Evolutionary conservation across 2,329 filamentous ascomycete species (phyloP).

Genomic region (Pseudopithomyces maydicus): DNA sequence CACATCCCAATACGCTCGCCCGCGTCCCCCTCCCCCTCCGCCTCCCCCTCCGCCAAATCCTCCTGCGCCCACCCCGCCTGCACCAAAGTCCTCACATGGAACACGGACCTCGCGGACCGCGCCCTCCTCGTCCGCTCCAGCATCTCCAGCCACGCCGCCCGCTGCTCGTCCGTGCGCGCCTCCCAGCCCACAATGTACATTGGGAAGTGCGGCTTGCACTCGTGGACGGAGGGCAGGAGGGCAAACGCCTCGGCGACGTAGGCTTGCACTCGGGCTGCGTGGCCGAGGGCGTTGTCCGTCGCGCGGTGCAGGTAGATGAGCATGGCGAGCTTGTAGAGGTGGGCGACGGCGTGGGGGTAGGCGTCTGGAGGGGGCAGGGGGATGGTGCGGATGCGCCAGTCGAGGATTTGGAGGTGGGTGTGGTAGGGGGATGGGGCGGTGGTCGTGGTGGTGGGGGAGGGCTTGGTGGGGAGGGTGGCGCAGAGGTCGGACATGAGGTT

Average conservation of each 20-base stretch:
- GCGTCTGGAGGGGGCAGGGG: not conserved
- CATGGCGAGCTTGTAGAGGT: conserved; percentile 20
- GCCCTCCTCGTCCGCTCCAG: conserved; percentile 16
- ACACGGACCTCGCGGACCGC: conserved; percentile 12
- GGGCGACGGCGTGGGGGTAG: not conserved
- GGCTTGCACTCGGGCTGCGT: conserved; percentile 3
- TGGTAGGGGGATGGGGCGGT: conserved; percentile 9
- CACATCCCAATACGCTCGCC: conserved; percentile 22
- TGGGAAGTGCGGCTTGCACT: conserved; percentile 32
- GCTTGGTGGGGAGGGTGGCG: conserved; percentile 7
- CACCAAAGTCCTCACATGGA: conserved; percentile 14
- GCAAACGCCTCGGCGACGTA: conserved; percentile 13
- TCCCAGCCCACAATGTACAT: conserved; percentile 36
- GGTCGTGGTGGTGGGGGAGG: not conserved
- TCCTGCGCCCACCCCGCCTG: conserved; percentile 24
- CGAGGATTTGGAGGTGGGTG: conserved; percentile 11
- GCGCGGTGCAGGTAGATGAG: conserved; percentile 21
- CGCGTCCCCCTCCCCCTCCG: not conserved
- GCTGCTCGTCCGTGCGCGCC: conserved; percentile 32
- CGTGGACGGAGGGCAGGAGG: conserved; percentile 19
- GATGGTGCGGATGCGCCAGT: conserved; percentile 17
- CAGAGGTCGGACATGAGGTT: conserved; percentile 16
- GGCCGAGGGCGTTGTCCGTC: conserved; percentile 10
- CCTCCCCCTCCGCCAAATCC: conserved; percentile 15
- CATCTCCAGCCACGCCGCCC: conserved; percentile 22